These are phyloP conservation scores for Canavalia ensiformis DNA, from an alignment of 306 rosid species.

Conservation along the genomic window DNA sequence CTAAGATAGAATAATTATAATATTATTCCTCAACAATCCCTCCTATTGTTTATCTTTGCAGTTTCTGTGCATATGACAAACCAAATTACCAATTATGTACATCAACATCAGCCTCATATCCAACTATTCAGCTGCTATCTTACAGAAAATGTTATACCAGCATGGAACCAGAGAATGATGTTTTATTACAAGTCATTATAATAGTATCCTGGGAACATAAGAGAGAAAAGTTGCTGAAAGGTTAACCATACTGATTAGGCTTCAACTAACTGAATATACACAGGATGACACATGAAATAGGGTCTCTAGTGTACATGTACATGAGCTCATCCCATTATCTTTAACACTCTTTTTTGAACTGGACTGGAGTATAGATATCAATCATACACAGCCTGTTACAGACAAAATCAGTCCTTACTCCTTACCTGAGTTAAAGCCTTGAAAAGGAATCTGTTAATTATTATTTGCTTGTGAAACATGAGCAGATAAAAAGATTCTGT, in stretches of 20 bases:
- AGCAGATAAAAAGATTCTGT: conserved; percentile 12
- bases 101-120: background rate
- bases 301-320: conserved; percentile 4
- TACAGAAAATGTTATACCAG: background rate
- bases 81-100: background rate
- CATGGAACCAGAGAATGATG: conserved; percentile 2
- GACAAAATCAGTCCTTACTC: background rate
- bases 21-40: background rate
- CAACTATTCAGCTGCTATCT: background rate
- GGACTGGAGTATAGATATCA: background rate
- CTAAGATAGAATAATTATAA: background rate
- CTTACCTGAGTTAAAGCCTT: conserved; percentile 2
- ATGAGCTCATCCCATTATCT: background rate
- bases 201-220: background rate
- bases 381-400: background rate
- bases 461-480: background rate
- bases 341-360: background rate
- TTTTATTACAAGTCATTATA: conserved; percentile 23
- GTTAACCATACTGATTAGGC: conserved; percentile 10
- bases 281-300: background rate
- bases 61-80: background rate
- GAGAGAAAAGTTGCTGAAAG: conserved; percentile 1
- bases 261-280: background rate
- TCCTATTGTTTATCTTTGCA: background rate
- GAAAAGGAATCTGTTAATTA: background rate